phyloP scores from a whole-genome alignment of 192 early-diverging fungal genomes.

The Chytriomyces confervae region DNA sequence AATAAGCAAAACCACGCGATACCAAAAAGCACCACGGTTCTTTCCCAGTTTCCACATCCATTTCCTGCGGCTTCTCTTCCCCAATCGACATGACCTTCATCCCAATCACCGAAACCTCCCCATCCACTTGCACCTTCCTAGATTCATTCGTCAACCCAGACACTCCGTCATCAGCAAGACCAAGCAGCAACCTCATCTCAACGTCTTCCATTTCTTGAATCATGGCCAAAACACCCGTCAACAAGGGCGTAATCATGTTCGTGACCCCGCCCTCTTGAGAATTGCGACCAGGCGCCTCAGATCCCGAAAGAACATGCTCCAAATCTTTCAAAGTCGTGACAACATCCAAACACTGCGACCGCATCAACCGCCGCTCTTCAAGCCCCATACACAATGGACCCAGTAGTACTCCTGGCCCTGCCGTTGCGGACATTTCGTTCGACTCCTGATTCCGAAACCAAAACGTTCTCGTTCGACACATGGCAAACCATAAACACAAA shows the following conservation, averaged over 20 bases:
- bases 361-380: not conserved
- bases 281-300: not conserved
- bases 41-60: not conserved
- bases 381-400: not conserved
- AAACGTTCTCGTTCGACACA: not conserved
- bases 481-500: not conserved
- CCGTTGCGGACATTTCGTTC: not conserved
- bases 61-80: not conserved
- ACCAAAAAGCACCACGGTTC: conserved; percentile 5
- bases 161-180: not conserved
- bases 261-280: not conserved
- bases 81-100: not conserved
- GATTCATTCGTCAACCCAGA: not conserved
- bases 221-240: conserved; percentile 11
- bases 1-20: not conserved
- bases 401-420: not conserved
- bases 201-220: conserved; percentile 12
- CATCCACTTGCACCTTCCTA: not conserved
- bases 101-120: not conserved
- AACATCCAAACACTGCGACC: not conserved
- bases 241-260: not conserved
- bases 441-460: not conserved
- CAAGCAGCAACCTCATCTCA: not conserved
- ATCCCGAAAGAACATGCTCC: not conserved
- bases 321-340: conserved; percentile 3